These are phyloP conservation scores for Diospyros lotus DNA, from an alignment of 148 eudicot species.

Conservation along the genomic window DNA sequence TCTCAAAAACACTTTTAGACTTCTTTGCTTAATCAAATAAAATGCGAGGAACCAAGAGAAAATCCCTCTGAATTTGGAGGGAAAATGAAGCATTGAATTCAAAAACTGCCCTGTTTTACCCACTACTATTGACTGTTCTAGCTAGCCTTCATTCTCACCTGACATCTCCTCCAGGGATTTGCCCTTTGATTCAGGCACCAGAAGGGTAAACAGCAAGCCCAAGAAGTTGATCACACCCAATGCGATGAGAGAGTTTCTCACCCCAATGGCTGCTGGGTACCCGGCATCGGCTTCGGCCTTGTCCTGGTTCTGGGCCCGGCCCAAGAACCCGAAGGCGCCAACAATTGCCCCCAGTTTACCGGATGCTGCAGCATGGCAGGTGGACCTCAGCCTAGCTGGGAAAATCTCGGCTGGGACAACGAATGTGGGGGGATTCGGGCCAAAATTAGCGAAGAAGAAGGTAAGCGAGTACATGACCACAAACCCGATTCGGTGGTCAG, in stretches of 20 bases:
- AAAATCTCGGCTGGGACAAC: slow-evolving; percentile 21
- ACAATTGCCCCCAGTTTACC: slow-evolving; percentile 65
- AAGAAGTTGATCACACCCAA: slow-evolving; percentile 36
- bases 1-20: too few species aligned
- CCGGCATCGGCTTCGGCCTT: slow-evolving; percentile 45
- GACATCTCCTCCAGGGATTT: slow-evolving; percentile 62
- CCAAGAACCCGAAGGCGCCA: slow-evolving; percentile 61
- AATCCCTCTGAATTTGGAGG: too few species aligned
- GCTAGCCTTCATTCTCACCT: slow-evolving; percentile 29
- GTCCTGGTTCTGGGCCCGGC: slow-evolving; percentile 44
- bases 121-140: background rate
- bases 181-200: slow-evolving; percentile 62
- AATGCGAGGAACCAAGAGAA: too few species aligned
- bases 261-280: slow-evolving; percentile 50
- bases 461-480: slow-evolving; percentile 42
- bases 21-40: too few species aligned
- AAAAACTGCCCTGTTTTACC: background rate
- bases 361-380: slow-evolving; percentile 64
- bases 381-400: slow-evolving; percentile 64
- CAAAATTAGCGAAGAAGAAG: slow-evolving; percentile 35
- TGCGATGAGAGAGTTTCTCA: slow-evolving; percentile 36
- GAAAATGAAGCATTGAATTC: too few species aligned
- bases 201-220: slow-evolving; percentile 43
- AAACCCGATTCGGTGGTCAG: slow-evolving; percentile 46
- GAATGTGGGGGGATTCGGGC: slow-evolving; percentile 67